A percentile compares a stretch with the other conserved stretches of the same genome.
phyloP scores from a whole-genome alignment of 495 filamentous ascomycete species.

The Sporormia fimetaria region DNA sequence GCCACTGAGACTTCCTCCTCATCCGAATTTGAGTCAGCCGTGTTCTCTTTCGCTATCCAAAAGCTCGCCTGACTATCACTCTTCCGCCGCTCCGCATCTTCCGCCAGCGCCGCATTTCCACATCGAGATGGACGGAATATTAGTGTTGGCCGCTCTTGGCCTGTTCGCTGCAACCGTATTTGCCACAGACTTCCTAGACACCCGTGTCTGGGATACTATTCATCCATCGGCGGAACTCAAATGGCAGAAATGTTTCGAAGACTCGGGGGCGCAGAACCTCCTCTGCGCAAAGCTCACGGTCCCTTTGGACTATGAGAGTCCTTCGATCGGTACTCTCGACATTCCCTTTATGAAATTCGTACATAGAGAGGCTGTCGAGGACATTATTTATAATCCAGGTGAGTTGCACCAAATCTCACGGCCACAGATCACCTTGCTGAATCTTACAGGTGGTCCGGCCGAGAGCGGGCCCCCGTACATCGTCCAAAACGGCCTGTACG shows the following conservation, averaged over 20 bases:
- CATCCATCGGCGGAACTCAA: constrained; percentile 2
- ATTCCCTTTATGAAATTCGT: constrained; percentile 7
- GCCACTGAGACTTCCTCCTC: no score
- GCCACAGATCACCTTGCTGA: background rate
- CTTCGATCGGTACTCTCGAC: background rate
- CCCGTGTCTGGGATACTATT: no score
- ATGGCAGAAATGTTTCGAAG: constrained; percentile 1
- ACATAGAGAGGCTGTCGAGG: constrained; percentile 1
- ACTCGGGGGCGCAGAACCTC: no score
- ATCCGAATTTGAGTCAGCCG: no score
- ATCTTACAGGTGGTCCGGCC: constrained; percentile 2
- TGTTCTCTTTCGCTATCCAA: no score
- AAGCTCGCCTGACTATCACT: no score
- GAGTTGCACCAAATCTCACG: background rate
- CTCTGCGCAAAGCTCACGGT: constrained; percentile 5
- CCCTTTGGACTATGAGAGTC: constrained; percentile 5
- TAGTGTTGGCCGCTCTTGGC: no score
- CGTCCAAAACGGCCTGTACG: background rate
- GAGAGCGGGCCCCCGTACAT: background rate
- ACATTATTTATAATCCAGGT: constrained; percentile 8
- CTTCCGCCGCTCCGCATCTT: no score
- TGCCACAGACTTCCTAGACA: no score
- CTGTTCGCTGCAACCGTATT: no score
- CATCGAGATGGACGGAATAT: no score
- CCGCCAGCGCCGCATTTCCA: no score